phyloP scores from a whole-genome alignment of 768 basidiomycete species.

The Saitozyma sp. region DNA sequence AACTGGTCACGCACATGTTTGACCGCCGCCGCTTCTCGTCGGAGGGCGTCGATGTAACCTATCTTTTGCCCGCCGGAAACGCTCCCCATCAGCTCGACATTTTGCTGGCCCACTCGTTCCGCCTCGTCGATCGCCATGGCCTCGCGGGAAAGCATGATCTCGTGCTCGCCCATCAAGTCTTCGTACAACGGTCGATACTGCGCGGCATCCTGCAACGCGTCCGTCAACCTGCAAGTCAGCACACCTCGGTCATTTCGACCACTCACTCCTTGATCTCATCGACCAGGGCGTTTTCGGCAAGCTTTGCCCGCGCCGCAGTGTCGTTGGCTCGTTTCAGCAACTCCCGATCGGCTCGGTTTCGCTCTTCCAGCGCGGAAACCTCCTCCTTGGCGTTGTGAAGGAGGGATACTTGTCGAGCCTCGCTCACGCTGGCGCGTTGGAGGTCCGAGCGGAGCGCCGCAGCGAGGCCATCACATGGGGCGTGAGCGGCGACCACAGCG shows the following conservation, averaged over 20 bases:
- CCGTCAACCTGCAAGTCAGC: slow-evolving; percentile 52
- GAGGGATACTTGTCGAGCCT: not conserved
- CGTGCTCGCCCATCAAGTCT: slow-evolving; percentile 65
- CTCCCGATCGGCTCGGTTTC: slow-evolving; percentile 24
- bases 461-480: slow-evolving; percentile 13
- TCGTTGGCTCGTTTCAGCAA: slow-evolving; percentile 36
- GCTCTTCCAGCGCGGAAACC: slow-evolving; percentile 15
- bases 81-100: slow-evolving; percentile 81
- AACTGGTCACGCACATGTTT: slow-evolving; percentile 66
- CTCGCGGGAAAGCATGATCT: slow-evolving; percentile 66
- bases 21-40: slow-evolving; percentile 73
- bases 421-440: slow-evolving; percentile 1
- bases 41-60: slow-evolving; percentile 78
- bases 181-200: slow-evolving; percentile 72
- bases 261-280: slow-evolving; percentile 70
- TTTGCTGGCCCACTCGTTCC: slow-evolving; percentile 70
- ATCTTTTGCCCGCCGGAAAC: slow-evolving; percentile 82
- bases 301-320: slow-evolving; percentile 50
- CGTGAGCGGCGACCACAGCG: slow-evolving; percentile 10
- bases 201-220: slow-evolving; percentile 64
- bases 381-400: slow-evolving; percentile 16
- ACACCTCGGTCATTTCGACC: not conserved
- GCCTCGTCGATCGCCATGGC: slow-evolving; percentile 79
- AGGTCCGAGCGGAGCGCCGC: slow-evolving; percentile 6
- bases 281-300: slow-evolving; percentile 68